Conservation (phyloP, 352 stramenopile genomes). For the Globisporangium viniferum region DNA sequence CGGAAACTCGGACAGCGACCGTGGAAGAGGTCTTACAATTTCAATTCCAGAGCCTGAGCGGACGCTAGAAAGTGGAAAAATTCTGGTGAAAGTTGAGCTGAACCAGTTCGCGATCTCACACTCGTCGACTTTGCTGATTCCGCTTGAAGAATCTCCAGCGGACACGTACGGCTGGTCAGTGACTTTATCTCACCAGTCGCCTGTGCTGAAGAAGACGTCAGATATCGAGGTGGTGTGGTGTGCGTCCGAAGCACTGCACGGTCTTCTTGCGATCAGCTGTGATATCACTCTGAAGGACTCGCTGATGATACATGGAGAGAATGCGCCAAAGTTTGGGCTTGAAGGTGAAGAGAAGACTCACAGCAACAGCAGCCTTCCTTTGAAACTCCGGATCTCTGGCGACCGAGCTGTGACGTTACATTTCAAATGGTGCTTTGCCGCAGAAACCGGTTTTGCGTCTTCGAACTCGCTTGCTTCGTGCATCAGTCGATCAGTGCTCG, state of each 20-base stretch:
- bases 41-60: slow-evolving; percentile 17
- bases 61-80: slow-evolving; percentile 1
- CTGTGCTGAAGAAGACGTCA: slow-evolving; percentile 13
- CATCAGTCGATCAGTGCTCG: slow-evolving; percentile 61
- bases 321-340: slow-evolving; percentile 1
- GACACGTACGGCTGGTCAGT: slow-evolving; percentile 59
- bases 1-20: slow-evolving; percentile 4
- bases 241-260: slow-evolving; percentile 38
- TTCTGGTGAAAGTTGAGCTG: slow-evolving; percentile 28
- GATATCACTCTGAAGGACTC: slow-evolving; percentile 33
- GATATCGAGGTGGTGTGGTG: slow-evolving; percentile 61
- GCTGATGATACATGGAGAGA: slow-evolving; percentile 23
- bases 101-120: slow-evolving; percentile 42
- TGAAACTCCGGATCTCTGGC: slow-evolving; percentile 35
- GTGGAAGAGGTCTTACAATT: slow-evolving; percentile 7
- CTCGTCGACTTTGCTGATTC: slow-evolving; percentile 57
- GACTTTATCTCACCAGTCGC: slow-evolving; percentile 37
- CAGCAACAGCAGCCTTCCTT: slow-evolving; percentile 24
- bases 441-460: slow-evolving; percentile 54
- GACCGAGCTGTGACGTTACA: slow-evolving; percentile 38
- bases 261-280: slow-evolving; percentile 50
- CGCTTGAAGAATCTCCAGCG: slow-evolving; percentile 67
- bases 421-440: slow-evolving; percentile 67
- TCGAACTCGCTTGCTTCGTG: slow-evolving; percentile 68
- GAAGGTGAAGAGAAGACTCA: not conserved